Evolutionary conservation across 2,329 filamentous ascomycete species (phyloP), one percentile per base, ranked within the genome.

Genomic region (Diaporthe sp.): DNA sequence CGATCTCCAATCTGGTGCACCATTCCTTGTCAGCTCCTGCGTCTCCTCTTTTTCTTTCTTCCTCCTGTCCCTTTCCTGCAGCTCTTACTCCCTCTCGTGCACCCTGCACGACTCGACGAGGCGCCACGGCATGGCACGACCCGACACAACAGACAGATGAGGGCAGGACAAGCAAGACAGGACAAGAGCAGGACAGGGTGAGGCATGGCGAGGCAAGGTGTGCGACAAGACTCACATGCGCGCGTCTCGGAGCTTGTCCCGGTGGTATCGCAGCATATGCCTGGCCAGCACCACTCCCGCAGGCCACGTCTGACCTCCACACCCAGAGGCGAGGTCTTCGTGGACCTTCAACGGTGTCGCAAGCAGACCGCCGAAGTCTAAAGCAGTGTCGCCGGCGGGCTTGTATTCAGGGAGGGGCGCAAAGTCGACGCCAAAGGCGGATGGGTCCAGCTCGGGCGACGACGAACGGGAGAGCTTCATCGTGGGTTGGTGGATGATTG

Each of bases 231-330:
- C 92, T 83, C 83, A 97, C 94, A 97, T 95, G 83, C 91, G 90
- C 77, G 94, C 92, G 74, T 89, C 86, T 52, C 83, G 84, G 77
- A 97, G 83, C 77, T 90, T 86, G n/a, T 89, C 85, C 76, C 86
- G 86, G 79, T 94, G 93, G 80, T 92, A 92, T 70, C 92, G 90
- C 75, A 98, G 87, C 89, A 98, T 90, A 82, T 98, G 97, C 83
- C 93, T 95, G 28, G 94, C 90, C 71, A 99, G 87, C 22, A 97
- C 90, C 91, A 97, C 94, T 15, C 97, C 97, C 0, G 96, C 96
- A 4, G 96, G 96, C 97, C 97, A 98, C 15, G 97, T 89, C 84
- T 97, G 94, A 3, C 97, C 97, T 66, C 97, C 97, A 83, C 97
- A 98, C 76, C 97, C 97, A 77, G 94, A 91, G 74, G 90, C 91